Evolutionary conservation across 1,284 basidiomycete genomes (phyloP), one percentile per base, ranked within the genome.

Genomic region (Hymenochaete sp.): DNA sequence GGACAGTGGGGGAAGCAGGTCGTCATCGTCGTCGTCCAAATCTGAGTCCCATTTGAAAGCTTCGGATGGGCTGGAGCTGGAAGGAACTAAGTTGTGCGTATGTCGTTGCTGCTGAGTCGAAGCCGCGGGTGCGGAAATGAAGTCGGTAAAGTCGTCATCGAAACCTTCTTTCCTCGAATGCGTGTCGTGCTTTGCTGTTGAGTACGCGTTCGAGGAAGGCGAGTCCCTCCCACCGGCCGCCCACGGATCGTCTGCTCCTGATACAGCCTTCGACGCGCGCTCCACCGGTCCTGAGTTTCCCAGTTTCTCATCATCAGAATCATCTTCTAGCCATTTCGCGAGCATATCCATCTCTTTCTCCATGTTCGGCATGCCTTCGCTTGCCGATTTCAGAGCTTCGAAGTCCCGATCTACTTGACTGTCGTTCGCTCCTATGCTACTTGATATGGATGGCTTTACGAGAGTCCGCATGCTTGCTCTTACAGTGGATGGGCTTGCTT

Each of bases 131-230:
- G 73, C 79, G 16, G 78, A 76, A 13, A 85, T 70, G 52, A 84
- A 85, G 24, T 75, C 76, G 1, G 78, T 71, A 57, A 88, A 88
- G 58, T 88, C 82, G 55, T 88, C 85, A 45, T 88, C 85, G 54
- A 88, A 88, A 4, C 72, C 71, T 51, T 59, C 56, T n/a, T n/a
- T n/a, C n/a, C n/a, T n/a, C n/a, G n/a, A n/a, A 3, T 28, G 32
- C 22, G 48, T 48, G 11, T 42, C 41, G 13, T 16, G 16, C n/a
- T 26, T 14, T 14, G 27, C 13, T 19, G 32, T 37, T n/a, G n/a
- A n/a, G n/a, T n/a, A n/a, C 16, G 9, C 25, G 18, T 27, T 38
- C 19, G 21, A 25, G 13, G 32, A 35, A n/a, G 21, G 32, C 3
- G 16, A 10, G 4, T 19, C 18, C 14, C 36, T 18, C 14, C 2